A percentile compares a stretch with the other conserved stretches of the same genome.
phyloP scores from a whole-genome alignment of 257 asterid genomes.

The Solanum virginianum region DNA sequence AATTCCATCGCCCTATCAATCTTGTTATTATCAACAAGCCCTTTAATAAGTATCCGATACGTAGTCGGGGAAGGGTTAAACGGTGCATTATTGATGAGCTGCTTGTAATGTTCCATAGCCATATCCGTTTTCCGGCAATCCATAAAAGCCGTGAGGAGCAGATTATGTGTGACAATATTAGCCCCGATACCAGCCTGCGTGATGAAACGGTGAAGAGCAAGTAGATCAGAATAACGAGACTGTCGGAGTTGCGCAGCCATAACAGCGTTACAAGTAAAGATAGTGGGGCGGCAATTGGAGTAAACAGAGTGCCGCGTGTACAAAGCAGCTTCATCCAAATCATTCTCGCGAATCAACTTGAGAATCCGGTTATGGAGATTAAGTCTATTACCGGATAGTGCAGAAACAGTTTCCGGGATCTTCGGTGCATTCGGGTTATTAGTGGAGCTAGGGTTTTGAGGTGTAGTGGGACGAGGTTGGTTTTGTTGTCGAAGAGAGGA shows the following conservation, averaged over 20 bases:
- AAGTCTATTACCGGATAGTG: slow-evolving; percentile 63
- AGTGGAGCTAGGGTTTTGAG: slow-evolving; percentile 13
- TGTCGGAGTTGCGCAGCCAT: slow-evolving; percentile 88
- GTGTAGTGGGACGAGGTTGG: slow-evolving; percentile 27
- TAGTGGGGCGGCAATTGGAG: slow-evolving; percentile 86
- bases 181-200: slow-evolving; percentile 81
- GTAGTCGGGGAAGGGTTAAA: slow-evolving; percentile 68
- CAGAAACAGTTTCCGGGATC: slow-evolving; percentile 70
- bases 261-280: slow-evolving; percentile 73
- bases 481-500: slow-evolving; percentile 58
- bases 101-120: slow-evolving; percentile 81
- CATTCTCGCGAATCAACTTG: slow-evolving; percentile 78
- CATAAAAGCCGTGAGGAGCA: slow-evolving; percentile 58
- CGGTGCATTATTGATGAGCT: slow-evolving; percentile 56
- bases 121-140: slow-evolving; percentile 73
- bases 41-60: slow-evolving; percentile 57
- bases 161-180: slow-evolving; percentile 59
- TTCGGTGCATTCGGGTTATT: slow-evolving; percentile 77
- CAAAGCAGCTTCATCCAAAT: slow-evolving; percentile 86
- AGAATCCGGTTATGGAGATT: slow-evolving; percentile 66
- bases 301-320: slow-evolving; percentile 88
- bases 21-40: slow-evolving; percentile 55
- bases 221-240: slow-evolving; percentile 58
- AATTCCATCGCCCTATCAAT: slow-evolving; percentile 54
- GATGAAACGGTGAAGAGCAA: slow-evolving; percentile 78